Conservation (phyloP, 202 grass and related monocot genomes). For the Zoysia matrella region DNA sequence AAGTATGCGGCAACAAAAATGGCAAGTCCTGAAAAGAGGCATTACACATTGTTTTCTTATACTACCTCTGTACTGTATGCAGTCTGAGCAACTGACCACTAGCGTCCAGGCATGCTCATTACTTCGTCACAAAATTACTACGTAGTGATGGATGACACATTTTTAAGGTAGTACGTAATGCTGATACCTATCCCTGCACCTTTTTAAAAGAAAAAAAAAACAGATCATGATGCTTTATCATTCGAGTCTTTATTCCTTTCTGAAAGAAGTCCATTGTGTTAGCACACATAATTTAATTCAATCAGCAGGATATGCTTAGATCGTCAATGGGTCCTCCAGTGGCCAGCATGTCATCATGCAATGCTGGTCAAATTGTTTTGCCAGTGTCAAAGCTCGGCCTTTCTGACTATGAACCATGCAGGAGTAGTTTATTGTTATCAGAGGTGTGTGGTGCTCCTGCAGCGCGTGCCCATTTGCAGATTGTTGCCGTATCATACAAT, state of each 20-base stretch:
- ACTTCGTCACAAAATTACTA: conserved; percentile 25
- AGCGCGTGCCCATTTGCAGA: conserved; percentile 27
- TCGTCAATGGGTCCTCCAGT: background rate
- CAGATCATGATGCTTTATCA: conserved; percentile 3
- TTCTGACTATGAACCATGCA: conserved; percentile 17
- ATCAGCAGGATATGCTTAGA: conserved; percentile 20
- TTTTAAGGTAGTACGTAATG: background rate
- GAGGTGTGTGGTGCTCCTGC: background rate
- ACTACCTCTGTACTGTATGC: background rate
- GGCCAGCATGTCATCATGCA: too few species aligned
- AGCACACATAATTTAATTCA: background rate
- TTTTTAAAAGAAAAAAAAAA: background rate
- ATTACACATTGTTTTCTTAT: background rate
- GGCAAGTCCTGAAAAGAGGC: conserved; percentile 16
- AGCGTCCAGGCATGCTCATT: background rate
- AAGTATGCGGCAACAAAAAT: conserved; percentile 21
- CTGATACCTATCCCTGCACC: conserved; percentile 25
- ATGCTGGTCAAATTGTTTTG: conserved; percentile 12
- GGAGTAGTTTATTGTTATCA: background rate
- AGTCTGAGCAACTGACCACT: conserved; percentile 41
- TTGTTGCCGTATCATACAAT: background rate
- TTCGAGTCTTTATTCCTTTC: conserved; percentile 5
- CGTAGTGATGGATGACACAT: background rate
- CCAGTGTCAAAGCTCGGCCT: conserved; percentile 22
- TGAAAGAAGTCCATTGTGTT: background rate